These are phyloP conservation scores for Komagataella kurtzmanii DNA, from an alignment of 805 yeast species.

Conservation along the genomic window DNA sequence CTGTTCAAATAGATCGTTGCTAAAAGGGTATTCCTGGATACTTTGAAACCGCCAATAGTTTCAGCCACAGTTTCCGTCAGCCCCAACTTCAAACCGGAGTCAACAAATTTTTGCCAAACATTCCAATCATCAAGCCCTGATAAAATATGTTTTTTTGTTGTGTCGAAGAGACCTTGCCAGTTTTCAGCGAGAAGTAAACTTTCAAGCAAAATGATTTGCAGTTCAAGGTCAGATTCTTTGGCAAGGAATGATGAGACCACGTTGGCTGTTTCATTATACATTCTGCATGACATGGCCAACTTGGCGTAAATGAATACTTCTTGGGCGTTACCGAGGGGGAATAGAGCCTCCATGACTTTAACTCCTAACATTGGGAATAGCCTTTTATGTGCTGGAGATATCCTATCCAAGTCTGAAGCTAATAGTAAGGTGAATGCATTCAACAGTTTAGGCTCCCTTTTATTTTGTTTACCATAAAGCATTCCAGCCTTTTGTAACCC, in stretches of 20 bases:
- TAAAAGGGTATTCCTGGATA: conserved; percentile 43
- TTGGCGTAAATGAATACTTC: conserved; percentile 49
- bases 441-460: conserved; percentile 31
- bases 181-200: conserved; percentile 22
- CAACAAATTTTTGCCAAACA: conserved; percentile 49
- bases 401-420: conserved; percentile 18
- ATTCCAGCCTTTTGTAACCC: conserved; percentile 44
- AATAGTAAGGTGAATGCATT: conserved; percentile 40
- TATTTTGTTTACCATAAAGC: conserved; percentile 20
- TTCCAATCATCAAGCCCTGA: conserved; percentile 60
- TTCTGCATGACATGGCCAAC: conserved; percentile 25
- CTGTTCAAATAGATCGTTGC: conserved; percentile 32
- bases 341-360: conserved; percentile 36
- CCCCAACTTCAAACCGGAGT: conserved; percentile 25
- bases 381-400: conserved; percentile 28
- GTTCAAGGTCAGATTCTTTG: conserved; percentile 42
- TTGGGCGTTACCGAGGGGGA: conserved; percentile 45
- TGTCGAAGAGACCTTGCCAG: conserved; percentile 29
- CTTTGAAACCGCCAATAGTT: conserved; percentile 17
- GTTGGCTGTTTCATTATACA: conserved; percentile 20
- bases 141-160: conserved; percentile 25
- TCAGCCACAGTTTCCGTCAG: conserved; percentile 17
- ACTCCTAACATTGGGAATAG: conserved; percentile 50
- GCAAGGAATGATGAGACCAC: conserved; percentile 17
- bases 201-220: conserved; percentile 40